Evolutionary conservation across 2,329 filamentous ascomycete species (phyloP).

Genomic region (Xylariaceae sp.): DNA sequence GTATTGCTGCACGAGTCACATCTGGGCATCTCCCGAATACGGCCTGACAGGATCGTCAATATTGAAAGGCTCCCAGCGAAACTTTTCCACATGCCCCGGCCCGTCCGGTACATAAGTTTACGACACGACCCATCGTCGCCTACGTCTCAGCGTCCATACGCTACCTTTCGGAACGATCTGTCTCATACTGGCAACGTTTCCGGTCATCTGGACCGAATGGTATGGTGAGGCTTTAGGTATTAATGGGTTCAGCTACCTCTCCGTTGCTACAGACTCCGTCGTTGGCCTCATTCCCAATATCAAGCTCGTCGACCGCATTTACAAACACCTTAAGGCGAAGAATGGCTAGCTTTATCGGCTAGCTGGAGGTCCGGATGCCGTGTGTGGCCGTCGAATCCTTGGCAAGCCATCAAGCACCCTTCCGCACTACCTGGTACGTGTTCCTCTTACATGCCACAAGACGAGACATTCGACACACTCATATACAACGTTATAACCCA

Average conservation of each 20-base stretch:
- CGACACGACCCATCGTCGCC: slow-evolving; percentile 53
- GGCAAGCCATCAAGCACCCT: background rate
- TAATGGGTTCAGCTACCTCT: slow-evolving; percentile 38
- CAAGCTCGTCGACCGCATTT: slow-evolving; percentile 45
- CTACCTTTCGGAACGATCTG: slow-evolving; percentile 53
- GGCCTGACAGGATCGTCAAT: slow-evolving; percentile 54
- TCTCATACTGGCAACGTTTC: slow-evolving; percentile 51
- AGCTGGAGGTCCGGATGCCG: slow-evolving; percentile 44
- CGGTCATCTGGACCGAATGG: slow-evolving; percentile 43
- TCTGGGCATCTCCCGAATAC: slow-evolving; percentile 48
- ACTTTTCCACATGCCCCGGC: slow-evolving; percentile 42
- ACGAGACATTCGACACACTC: too few relatives aligned
- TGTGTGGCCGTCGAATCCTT: slow-evolving; percentile 38
- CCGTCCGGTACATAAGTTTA: slow-evolving; percentile 51
- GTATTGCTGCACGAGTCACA: slow-evolving; percentile 63
- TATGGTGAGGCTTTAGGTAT: slow-evolving; percentile 31
- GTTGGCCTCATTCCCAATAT: slow-evolving; percentile 41
- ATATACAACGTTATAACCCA: too few relatives aligned
- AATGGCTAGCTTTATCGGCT: slow-evolving; percentile 38
- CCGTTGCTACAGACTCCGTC: slow-evolving; percentile 32
- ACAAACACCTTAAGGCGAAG: slow-evolving; percentile 43
- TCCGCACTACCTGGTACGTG: too few relatives aligned
- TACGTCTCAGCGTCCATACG: slow-evolving; percentile 50
- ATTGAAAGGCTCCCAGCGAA: slow-evolving; percentile 33
- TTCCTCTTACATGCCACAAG: too few relatives aligned